Percentiles rank a stretch among this genome's conserved stretches.
phyloP scores from a whole-genome alignment of 2,329 filamentous ascomycete genomes.

The Epichloe hybrida region DNA sequence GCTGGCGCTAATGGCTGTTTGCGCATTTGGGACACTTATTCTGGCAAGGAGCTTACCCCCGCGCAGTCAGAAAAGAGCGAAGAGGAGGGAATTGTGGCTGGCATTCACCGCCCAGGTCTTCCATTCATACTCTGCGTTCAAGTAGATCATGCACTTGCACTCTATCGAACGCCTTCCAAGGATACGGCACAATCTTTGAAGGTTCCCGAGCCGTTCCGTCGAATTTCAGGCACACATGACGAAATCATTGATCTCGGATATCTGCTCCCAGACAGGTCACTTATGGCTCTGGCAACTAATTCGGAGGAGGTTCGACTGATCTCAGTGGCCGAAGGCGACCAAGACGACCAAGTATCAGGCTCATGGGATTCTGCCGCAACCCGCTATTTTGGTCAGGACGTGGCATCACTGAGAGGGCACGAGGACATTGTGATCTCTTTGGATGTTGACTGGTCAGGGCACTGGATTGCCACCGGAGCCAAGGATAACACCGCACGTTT shows the following conservation, averaged over 20 bases:
- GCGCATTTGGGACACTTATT: constrained; percentile 69
- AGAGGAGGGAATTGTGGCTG: constrained; percentile 55
- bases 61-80: constrained; percentile 52
- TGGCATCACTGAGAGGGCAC: constrained; percentile 76
- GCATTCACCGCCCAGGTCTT: constrained; percentile 51
- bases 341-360: constrained; percentile 11
- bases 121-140: constrained; percentile 70
- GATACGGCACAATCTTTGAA: constrained; percentile 21
- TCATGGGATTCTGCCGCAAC: constrained; percentile 12
- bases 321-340: constrained; percentile 41
- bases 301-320: constrained; percentile 85
- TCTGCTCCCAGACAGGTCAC: constrained; percentile 62
- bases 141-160: constrained; percentile 72
- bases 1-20: constrained; percentile 74
- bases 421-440: constrained; percentile 92
- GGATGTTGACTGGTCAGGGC: constrained; percentile 90
- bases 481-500: constrained; percentile 92
- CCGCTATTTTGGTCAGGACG: constrained; percentile 76
- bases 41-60: constrained; percentile 65
- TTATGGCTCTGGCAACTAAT: constrained; percentile 86
- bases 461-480: constrained; percentile 90
- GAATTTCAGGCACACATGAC: constrained; percentile 92
- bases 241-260: constrained; percentile 94
- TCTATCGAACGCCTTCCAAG: constrained; percentile 45
- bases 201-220: constrained; percentile 44